Evolutionary conservation across 2,329 filamentous ascomycete species (phyloP), one percentile per base, ranked within the genome.

Genomic region (Rhytidhysteron rufulum): DNA sequence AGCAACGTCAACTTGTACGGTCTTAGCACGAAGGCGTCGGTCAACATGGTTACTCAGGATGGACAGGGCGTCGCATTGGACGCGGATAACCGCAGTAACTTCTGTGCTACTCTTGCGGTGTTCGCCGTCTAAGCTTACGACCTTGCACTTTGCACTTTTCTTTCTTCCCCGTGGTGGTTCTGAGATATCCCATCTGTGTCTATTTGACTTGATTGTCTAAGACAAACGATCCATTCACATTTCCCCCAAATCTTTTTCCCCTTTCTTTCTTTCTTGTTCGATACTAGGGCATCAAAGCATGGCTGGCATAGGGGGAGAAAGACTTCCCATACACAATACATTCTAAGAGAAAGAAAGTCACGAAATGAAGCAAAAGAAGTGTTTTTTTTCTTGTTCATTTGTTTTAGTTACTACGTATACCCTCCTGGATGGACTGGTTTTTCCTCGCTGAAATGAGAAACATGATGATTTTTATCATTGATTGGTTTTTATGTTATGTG

Each of bases 31-130:
- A 74, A 73, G 60, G 72, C 70, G 0, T 61, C 66, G 0, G 68
- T 73, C 47, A 72, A 71, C 52, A 75, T 75, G 72, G 63, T 75
- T 43, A 63, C 66, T 2, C 57, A 63, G 32, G 52, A 55, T 20
- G 60, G 65, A 19, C 42, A 55, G 42, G 63, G 62, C 31, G 46
- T 62, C 4, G 57, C 63, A 11, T 55, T 61, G 41, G 72, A 69
- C 37, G 53, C 53, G 20, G 69, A 73, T 49, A 74, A 75, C 50
- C 60, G 67, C 25, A 67, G 64, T 50, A 69, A 71, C 53, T 75
- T 73, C 55, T 71, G 71, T 48, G 69, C 67, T 32, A 74, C 71
- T 3, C 49, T 75, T 15, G 69, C 66, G 1, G 60, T 64, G 45
- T 65, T 65, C 29, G 58, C 61, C 11, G 50, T 53, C 39, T 60